Conservation (phyloP, 176 grass and related monocot species). For the Thalia dealbata region DNA sequence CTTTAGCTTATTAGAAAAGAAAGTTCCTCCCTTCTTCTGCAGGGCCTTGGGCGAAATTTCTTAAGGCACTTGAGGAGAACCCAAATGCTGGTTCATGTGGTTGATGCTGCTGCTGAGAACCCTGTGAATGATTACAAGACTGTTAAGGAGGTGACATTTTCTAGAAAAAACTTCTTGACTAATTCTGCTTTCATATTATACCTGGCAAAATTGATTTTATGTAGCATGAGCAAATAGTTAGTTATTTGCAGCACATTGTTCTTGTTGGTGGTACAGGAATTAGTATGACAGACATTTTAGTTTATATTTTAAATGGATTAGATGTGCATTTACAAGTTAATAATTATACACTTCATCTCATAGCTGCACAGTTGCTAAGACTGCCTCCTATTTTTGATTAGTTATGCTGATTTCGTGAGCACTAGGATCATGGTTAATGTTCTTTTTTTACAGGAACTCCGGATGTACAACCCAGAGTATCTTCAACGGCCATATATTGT, state of each 20-base stretch:
- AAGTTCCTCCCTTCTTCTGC: conserved; percentile 7
- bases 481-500: conserved; percentile 78
- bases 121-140: conserved; percentile 83
- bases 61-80: conserved; percentile 94
- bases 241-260: too few relatives aligned
- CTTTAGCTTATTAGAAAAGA: not conserved
- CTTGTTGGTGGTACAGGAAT: not conserved
- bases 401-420: not conserved
- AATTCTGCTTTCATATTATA: too few relatives aligned
- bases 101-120: conserved; percentile 76
- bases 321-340: not conserved
- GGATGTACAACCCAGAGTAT: conserved; percentile 96
- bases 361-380: not conserved
- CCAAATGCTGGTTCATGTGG: conserved; percentile 78
- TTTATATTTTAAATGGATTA: not conserved
- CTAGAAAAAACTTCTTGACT: conserved; percentile 24
- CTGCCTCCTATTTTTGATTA: not conserved
- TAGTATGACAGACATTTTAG: not conserved
- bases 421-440: not conserved
- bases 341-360: not conserved
- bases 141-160: conserved; percentile 79
- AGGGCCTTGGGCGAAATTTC: conserved; percentile 98
- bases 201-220: too few relatives aligned
- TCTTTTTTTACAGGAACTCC: conserved; percentile 64
- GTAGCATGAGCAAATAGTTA: too few relatives aligned